Conservation (phyloP, 1,139 yeast species). For the Pichia cactophila region DNA sequence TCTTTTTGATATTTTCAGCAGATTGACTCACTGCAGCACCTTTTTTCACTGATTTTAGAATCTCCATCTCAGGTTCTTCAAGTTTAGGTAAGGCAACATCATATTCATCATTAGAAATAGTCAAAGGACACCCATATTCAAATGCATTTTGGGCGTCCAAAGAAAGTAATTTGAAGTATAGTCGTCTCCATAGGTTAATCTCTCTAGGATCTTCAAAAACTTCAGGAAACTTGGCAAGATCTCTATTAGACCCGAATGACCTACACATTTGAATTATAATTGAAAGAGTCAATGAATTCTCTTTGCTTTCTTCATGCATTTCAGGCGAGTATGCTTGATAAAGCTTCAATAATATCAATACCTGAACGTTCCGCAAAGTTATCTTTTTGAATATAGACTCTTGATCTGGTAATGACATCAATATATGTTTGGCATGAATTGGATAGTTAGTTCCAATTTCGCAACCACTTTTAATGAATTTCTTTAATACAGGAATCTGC, state of each 20-base stretch:
- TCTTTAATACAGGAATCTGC: constrained; percentile 16
- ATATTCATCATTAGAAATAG: constrained; percentile 30
- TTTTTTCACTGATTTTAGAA: constrained; percentile 22
- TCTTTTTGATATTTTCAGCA: constrained; percentile 17
- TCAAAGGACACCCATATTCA: constrained; percentile 37
- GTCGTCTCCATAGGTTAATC: constrained; percentile 37
- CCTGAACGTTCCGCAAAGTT: constrained; percentile 40
- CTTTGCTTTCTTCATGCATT: constrained; percentile 42
- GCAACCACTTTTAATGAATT: constrained; percentile 11
- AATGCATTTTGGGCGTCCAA: constrained; percentile 38
- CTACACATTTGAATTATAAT: constrained; percentile 47
- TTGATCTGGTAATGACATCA: constrained; percentile 28
- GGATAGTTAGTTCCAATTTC: constrained; percentile 27
- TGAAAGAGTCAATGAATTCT: constrained; percentile 34
- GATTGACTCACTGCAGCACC: constrained; percentile 18
- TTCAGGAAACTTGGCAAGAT: constrained; percentile 39
- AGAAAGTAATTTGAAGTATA: constrained; percentile 37
- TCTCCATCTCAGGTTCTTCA: constrained; percentile 11
- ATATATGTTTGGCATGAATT: constrained; percentile 31
- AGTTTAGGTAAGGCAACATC: constrained; percentile 31
- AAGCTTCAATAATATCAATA: constrained; percentile 39
- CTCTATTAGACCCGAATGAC: constrained; percentile 46
- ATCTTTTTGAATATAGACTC: constrained; percentile 29
- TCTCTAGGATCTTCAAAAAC: constrained; percentile 24
- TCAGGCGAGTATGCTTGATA: constrained; percentile 46